A percentile compares a stretch with the other conserved stretches of the same genome.
Evolutionary conservation across 164 flowering plant species (phyloP).

Genomic region (Berberis vulgaris): DNA sequence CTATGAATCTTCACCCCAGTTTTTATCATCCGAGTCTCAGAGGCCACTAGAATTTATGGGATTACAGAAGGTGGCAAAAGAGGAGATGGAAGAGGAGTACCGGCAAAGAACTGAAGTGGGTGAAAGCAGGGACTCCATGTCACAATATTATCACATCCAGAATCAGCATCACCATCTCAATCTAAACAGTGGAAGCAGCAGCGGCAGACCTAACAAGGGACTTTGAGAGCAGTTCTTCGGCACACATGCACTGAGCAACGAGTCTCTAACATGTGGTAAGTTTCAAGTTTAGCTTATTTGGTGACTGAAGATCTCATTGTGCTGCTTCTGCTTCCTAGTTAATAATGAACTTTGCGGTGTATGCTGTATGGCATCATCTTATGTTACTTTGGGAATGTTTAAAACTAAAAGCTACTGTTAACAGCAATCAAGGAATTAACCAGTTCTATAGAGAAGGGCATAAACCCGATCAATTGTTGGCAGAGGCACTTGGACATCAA

Average conservation of each 20-base stretch:
- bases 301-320: too few relatives aligned
- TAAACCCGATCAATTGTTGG: too few relatives aligned
- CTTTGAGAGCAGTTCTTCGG: constrained; percentile 1
- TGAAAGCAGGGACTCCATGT: constrained; percentile 41
- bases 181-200: constrained; percentile 8
- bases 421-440: too few relatives aligned
- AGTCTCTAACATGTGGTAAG: constrained; percentile 2
- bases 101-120: constrained; percentile 26
- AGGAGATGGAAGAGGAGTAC: constrained; percentile 34
- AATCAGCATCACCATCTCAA: constrained; percentile 19
- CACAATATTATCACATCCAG: constrained; percentile 23
- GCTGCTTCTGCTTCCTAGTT: too few relatives aligned
- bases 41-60: constrained; percentile 29
- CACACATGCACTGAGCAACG: neutral
- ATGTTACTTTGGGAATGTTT: too few relatives aligned
- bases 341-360: too few relatives aligned
- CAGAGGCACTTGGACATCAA: too few relatives aligned
- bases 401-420: too few relatives aligned
- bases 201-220: constrained; percentile 10
- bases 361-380: too few relatives aligned
- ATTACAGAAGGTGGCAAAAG: constrained; percentile 31
- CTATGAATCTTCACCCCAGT: constrained; percentile 21
- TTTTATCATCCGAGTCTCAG: constrained; percentile 8
- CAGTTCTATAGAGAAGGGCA: too few relatives aligned
- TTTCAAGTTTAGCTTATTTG: neutral